These are phyloP conservation scores for Harringtonia lauricola DNA, from an alignment of 2,329 filamentous ascomycete species.

Conservation along the genomic window DNA sequence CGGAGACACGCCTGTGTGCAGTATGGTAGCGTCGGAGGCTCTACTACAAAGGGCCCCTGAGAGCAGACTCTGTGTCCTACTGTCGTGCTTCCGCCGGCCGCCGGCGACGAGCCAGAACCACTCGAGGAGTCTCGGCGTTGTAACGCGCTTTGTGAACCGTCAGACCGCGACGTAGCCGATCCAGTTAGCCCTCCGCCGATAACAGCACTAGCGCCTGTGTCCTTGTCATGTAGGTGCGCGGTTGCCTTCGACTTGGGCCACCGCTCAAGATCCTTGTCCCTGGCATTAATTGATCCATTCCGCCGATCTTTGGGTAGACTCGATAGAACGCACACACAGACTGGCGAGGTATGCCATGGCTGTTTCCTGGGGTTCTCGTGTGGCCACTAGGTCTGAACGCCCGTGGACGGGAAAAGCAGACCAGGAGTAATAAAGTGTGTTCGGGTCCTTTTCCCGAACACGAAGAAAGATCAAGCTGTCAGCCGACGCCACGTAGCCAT, in stretches of 20 bases:
- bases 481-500: constrained; percentile 7
- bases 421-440: background rate
- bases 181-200: background rate
- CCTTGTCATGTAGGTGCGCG: too few relatives aligned
- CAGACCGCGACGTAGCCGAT: background rate
- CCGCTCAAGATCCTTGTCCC: too few relatives aligned
- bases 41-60: background rate
- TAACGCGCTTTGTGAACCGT: background rate
- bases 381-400: too few relatives aligned
- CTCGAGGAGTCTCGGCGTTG: background rate
- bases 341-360: too few relatives aligned
- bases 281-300: too few relatives aligned
- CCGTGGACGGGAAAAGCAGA: too few relatives aligned
- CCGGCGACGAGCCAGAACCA: background rate
- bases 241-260: too few relatives aligned
- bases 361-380: too few relatives aligned
- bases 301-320: too few relatives aligned
- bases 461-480: constrained; percentile 5
- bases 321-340: too few relatives aligned
- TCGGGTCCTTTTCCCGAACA: background rate
- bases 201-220: background rate
- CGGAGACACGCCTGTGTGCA: constrained; percentile 5
- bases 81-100: background rate
- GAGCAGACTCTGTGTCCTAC: too few relatives aligned
- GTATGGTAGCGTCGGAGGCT: constrained; percentile 1